Evolutionary conservation across 2,329 filamentous ascomycete genomes (phyloP).

Genomic region (Metarhizium brunneum): DNA sequence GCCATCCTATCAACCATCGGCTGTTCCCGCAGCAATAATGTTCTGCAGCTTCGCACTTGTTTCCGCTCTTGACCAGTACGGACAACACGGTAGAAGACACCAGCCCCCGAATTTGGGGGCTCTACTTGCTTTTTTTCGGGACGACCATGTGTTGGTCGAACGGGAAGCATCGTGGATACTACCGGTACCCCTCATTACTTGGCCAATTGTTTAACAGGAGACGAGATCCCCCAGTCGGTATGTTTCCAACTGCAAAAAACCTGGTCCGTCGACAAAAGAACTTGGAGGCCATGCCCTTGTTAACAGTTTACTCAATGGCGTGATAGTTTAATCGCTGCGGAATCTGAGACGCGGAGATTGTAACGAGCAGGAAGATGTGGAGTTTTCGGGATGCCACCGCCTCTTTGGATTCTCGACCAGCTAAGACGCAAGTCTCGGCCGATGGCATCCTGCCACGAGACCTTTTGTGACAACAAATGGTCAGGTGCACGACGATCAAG

Average conservation of each 20-base stretch:
- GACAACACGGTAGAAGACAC: neutral
- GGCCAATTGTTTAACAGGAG: conserved; percentile 14
- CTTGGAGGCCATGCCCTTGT: neutral
- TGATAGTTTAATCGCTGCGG: neutral
- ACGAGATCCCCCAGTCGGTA: conserved; percentile 1
- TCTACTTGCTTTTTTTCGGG: neutral
- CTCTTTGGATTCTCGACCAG: neutral
- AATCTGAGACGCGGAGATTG: neutral
- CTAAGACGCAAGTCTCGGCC: conserved; percentile 10
- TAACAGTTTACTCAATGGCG: neutral
- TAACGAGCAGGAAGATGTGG: neutral
- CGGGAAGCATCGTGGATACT: no score
- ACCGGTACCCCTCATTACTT: neutral
- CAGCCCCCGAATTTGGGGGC: neutral
- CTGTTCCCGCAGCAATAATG: conserved; percentile 1
- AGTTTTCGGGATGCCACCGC: neutral
- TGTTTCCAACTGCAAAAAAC: neutral
- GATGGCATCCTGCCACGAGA: conserved; percentile 6
- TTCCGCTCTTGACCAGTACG: neutral
- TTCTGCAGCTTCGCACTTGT: conserved; percentile 2
- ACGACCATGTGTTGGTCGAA: neutral
- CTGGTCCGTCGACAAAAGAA: neutral
- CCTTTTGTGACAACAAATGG: neutral
- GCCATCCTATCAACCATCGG: neutral
- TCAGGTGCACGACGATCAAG: conserved; percentile 1